A percentile compares a stretch with the other conserved stretches of the same genome.
Evolutionary conservation across 148 eudicot species (phyloP).

Genomic region (Camellia granthamiana): DNA sequence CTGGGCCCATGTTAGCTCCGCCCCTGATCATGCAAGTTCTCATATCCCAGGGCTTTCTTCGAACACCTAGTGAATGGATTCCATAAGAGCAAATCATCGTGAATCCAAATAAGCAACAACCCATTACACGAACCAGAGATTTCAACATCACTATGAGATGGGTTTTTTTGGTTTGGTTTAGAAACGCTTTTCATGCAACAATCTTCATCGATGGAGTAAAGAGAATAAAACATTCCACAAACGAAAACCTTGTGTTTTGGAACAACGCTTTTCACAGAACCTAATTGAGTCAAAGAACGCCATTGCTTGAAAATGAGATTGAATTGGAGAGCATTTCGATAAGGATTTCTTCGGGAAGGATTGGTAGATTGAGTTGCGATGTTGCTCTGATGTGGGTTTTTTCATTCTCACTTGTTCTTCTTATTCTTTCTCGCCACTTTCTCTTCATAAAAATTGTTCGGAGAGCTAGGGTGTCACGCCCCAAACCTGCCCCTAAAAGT

Average conservation of each 20-base stretch:
- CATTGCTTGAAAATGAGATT: background rate
- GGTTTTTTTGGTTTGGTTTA: background rate
- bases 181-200: background rate
- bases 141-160: background rate
- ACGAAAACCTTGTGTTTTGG: background rate
- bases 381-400: background rate
- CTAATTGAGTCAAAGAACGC: background rate
- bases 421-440: background rate
- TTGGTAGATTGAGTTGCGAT: background rate
- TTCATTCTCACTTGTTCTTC: background rate
- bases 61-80: background rate
- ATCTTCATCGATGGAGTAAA: background rate
- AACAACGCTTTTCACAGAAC: background rate
- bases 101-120: background rate
- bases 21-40: background rate
- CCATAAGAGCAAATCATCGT: background rate
- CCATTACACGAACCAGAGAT: background rate
- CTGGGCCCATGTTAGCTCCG: too few relatives aligned
- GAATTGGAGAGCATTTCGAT: conserved; percentile 5
- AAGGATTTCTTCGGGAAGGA: background rate
- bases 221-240: background rate
- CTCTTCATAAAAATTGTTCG: background rate
- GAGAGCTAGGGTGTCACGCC: background rate
- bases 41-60: background rate
- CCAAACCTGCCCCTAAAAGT: too few relatives aligned